These are phyloP conservation scores for Ogataea sp. DNA, from an alignment of 805 yeast genomes.

Conservation along the genomic window DNA sequence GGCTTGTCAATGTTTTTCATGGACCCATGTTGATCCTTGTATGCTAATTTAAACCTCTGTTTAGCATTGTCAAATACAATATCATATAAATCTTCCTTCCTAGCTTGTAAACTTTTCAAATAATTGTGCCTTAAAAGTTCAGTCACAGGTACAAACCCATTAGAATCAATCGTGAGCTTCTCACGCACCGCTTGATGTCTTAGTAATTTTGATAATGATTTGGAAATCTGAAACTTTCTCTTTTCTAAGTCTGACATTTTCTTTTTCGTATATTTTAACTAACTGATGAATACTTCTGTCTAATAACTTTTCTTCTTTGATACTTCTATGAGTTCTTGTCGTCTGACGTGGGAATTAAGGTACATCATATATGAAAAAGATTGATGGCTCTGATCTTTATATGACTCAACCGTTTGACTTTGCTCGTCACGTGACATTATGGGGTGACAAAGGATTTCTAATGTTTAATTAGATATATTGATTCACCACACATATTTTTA, in stretches of 20 bases:
- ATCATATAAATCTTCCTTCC: constrained; percentile 46
- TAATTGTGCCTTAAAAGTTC: constrained; percentile 50
- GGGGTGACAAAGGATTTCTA: too few species aligned
- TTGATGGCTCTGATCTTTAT: too few species aligned
- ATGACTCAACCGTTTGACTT: too few species aligned
- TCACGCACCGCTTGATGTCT: constrained; percentile 83
- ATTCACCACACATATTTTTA: too few species aligned
- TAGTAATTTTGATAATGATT: constrained; percentile 64
- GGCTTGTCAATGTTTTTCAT: background rate
- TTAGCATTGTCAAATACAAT: constrained; percentile 65
- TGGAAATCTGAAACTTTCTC: constrained; percentile 42
- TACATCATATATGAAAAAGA: too few species aligned
- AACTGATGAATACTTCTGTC: background rate
- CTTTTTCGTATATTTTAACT: too few species aligned
- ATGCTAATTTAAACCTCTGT: constrained; percentile 52
- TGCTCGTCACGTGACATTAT: too few species aligned
- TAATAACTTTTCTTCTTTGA: background rate
- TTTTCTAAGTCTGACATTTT: too few species aligned
- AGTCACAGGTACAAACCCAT: constrained; percentile 57
- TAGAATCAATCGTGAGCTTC: constrained; percentile 48
- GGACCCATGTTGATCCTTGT: background rate
- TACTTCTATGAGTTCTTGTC: too few species aligned
- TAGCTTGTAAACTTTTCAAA: constrained; percentile 47
- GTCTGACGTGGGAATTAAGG: too few species aligned
- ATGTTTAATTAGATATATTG: too few species aligned